These are phyloP conservation scores for Cladosporium halotolerans DNA, from an alignment of 2,329 filamentous ascomycete species.

Conservation along the genomic window DNA sequence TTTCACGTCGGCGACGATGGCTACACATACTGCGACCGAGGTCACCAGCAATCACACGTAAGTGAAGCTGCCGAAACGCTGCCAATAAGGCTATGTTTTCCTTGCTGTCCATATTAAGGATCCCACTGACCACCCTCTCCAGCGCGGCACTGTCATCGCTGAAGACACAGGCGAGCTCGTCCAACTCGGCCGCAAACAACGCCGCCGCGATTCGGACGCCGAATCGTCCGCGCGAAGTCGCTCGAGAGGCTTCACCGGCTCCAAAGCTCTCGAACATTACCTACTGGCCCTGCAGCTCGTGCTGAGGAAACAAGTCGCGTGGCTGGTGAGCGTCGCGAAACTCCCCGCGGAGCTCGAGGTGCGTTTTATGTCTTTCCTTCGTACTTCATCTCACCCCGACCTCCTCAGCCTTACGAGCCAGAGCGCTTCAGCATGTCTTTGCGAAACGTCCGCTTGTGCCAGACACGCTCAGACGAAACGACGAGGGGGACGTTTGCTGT, in stretches of 20 bases:
- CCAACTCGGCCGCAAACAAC: slow-evolving; percentile 23
- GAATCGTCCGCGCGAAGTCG: slow-evolving; percentile 23
- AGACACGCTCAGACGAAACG: background rate
- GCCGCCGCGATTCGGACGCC: slow-evolving; percentile 24
- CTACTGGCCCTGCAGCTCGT: slow-evolving; percentile 80
- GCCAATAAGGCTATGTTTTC: background rate
- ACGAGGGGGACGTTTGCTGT: too few relatives aligned
- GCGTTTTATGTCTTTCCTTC: slow-evolving; percentile 5
- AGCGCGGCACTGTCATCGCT: slow-evolving; percentile 28
- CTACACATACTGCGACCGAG: slow-evolving; percentile 70
- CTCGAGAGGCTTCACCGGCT: slow-evolving; percentile 48
- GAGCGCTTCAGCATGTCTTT: too few relatives aligned
- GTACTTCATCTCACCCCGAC: background rate
- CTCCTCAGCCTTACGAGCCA: too few relatives aligned
- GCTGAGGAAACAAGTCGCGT: slow-evolving; percentile 71
- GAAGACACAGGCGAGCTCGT: slow-evolving; percentile 28
- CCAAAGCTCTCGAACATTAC: slow-evolving; percentile 68
- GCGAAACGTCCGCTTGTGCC: background rate
- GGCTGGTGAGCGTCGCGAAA: slow-evolving; percentile 60
- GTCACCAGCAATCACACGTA: slow-evolving; percentile 68
- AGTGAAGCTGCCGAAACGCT: slow-evolving; percentile 12
- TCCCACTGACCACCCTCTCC: background rate
- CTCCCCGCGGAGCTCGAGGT: slow-evolving; percentile 70
- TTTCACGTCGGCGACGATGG: slow-evolving; percentile 68
- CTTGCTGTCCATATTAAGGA: background rate